Evolutionary conservation across 495 filamentous ascomycete species (phyloP).

Genomic region (Lasiosphaeris hirsuta): DNA sequence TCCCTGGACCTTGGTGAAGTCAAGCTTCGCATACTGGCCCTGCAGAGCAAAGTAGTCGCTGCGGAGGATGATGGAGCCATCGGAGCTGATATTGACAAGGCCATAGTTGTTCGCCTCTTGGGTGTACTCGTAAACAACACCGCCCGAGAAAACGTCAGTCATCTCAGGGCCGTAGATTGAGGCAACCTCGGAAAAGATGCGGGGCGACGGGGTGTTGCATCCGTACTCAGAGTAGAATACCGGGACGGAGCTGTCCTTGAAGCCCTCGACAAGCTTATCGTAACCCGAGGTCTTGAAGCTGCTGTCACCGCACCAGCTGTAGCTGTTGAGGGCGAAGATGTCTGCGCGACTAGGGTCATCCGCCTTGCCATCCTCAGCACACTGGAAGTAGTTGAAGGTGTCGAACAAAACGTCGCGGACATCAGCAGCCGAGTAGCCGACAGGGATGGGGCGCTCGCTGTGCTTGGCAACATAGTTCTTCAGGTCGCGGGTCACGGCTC

Average conservation of each 20-base stretch:
- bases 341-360: conserved; percentile 67
- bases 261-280: conserved; percentile 65
- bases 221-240: conserved; percentile 97
- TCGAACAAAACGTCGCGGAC: conserved; percentile 75
- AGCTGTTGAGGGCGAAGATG: conserved; percentile 92
- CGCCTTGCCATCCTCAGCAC: conserved; percentile 62
- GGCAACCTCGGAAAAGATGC: conserved; percentile 77
- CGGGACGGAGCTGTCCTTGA: conserved; percentile 70
- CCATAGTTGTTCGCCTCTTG: conserved; percentile 73
- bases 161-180: conserved; percentile 79
- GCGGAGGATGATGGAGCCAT: conserved; percentile 61
- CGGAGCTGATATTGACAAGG: conserved; percentile 65
- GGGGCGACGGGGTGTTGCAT: conserved; percentile 78
- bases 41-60: conserved; percentile 74
- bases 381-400: conserved; percentile 80
- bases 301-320: conserved; percentile 88
- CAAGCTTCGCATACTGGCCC: conserved; percentile 67
- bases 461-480: conserved; percentile 69
- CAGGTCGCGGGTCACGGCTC: conserved; percentile 78
- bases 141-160: conserved; percentile 75
- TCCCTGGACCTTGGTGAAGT: conserved; percentile 59
- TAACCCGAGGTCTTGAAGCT: conserved; percentile 68
- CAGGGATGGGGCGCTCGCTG: conserved; percentile 38
- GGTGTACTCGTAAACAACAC: conserved; percentile 84
- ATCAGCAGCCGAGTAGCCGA: conserved; percentile 78